A percentile compares a stretch with the other conserved stretches of the same genome.
Conservation (phyloP, 192 early-diverging fungal species). For the Haplosporangium gracile region DNA sequence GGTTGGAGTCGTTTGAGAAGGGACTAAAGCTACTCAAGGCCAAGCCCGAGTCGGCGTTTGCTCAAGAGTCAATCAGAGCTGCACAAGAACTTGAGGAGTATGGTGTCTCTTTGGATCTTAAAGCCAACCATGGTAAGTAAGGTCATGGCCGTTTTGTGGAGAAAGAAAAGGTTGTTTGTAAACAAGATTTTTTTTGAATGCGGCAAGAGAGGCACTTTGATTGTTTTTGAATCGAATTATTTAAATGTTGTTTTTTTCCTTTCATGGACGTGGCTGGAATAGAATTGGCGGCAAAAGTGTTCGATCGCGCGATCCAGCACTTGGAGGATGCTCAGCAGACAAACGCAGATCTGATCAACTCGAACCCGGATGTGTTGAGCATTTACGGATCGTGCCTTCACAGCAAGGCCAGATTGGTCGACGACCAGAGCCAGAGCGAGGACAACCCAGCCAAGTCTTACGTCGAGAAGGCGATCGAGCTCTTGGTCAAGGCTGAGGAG, state of each 20-base stretch:
- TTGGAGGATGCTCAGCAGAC: slow-evolving; percentile 26
- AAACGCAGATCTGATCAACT: slow-evolving; percentile 22
- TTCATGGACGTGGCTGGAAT: background rate
- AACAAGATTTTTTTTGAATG: no score
- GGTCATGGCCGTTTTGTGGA: no score
- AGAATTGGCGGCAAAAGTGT: slow-evolving; percentile 25
- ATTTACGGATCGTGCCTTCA: slow-evolving; percentile 42
- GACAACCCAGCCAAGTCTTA: slow-evolving; percentile 17
- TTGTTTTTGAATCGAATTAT: background rate
- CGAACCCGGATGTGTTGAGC: slow-evolving; percentile 33
- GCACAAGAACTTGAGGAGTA: slow-evolving; percentile 55
- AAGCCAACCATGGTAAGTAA: slow-evolving; percentile 35
- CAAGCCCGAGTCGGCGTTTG: slow-evolving; percentile 17
- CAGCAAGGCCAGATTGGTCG: slow-evolving; percentile 39
- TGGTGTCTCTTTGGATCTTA: slow-evolving; percentile 36
- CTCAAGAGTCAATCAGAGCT: slow-evolving; percentile 45
- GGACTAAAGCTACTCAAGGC: slow-evolving; percentile 18
- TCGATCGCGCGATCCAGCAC: slow-evolving; percentile 36
- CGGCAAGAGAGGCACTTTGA: background rate
- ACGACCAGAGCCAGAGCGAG: slow-evolving; percentile 14
- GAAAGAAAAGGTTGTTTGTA: background rate
- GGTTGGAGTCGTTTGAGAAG: slow-evolving; percentile 19
- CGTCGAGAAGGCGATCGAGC: slow-evolving; percentile 41
- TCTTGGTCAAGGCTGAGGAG: slow-evolving; percentile 34
- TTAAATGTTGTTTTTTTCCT: background rate